Evolutionary conservation across 83 land plant species (phyloP).

Genomic region (Picea abies): DNA sequence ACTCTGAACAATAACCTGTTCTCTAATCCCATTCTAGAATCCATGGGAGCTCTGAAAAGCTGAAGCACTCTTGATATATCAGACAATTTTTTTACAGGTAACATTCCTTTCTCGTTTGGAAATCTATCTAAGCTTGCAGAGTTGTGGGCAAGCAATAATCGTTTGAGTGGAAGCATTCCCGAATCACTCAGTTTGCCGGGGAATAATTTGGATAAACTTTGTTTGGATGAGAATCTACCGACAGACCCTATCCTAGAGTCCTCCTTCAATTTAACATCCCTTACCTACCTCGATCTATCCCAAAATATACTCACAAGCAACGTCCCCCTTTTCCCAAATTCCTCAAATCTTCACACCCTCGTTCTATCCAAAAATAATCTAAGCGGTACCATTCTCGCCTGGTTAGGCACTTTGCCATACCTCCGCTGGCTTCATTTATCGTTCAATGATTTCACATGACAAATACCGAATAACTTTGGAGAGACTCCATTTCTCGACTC

Average conservation of each 20-base stretch:
- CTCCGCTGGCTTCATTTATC: slow-evolving; percentile 35
- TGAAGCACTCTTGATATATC: too few relatives aligned
- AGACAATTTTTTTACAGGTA: too few relatives aligned
- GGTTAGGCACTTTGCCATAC: slow-evolving; percentile 26
- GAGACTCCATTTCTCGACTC: slow-evolving; percentile 17
- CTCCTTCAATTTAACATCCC: not conserved
- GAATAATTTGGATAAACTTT: not conserved
- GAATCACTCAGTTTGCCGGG: too few relatives aligned
- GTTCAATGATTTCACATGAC: too few relatives aligned
- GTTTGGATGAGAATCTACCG: not conserved
- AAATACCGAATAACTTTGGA: too few relatives aligned
- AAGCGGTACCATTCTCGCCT: slow-evolving; percentile 30
- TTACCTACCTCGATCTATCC: not conserved
- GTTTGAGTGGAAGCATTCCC: not conserved
- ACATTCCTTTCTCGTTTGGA: too few relatives aligned
- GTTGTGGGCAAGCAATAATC: not conserved
- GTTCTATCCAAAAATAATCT: slow-evolving; percentile 13
- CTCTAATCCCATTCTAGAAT: slow-evolving; percentile 36
- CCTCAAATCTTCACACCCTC: not conserved
- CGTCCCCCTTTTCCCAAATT: not conserved
- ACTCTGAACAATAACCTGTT: too few relatives aligned
- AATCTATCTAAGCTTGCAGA: not conserved
- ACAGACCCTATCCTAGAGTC: not conserved
- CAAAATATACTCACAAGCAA: not conserved
- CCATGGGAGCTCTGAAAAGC: not conserved